Conservation (phyloP, 2,329 filamentous ascomycete species). For the Stemphylium beticola region DNA sequence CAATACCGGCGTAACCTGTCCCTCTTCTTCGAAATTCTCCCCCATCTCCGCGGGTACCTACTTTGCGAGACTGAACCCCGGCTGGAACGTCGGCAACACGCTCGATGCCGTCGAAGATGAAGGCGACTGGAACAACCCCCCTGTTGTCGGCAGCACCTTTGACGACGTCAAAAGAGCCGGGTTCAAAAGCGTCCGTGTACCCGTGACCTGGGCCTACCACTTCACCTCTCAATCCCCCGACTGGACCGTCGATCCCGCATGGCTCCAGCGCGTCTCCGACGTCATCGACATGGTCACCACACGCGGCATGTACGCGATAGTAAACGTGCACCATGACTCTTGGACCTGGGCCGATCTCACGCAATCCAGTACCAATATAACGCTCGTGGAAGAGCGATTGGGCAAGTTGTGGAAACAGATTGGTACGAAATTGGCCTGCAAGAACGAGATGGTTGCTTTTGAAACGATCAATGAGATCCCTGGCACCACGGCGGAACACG, state of each 20-base stretch:
- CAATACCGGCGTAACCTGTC: constrained; percentile 42
- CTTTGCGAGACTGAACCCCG: constrained; percentile 58
- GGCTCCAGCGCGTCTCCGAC: constrained; percentile 64
- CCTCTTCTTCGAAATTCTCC: constrained; percentile 50
- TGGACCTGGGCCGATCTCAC: constrained; percentile 65
- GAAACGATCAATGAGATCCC: constrained; percentile 67
- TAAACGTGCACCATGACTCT: constrained; percentile 67
- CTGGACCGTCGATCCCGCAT: constrained; percentile 61
- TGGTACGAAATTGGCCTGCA: constrained; percentile 60
- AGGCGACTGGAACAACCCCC: constrained; percentile 65
- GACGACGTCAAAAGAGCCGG: constrained; percentile 60
- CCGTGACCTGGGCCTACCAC: constrained; percentile 66
- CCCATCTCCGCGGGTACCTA: constrained; percentile 56
- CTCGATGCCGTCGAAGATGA: constrained; percentile 64
- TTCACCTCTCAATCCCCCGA: constrained; percentile 58
- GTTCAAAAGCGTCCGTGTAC: constrained; percentile 65
- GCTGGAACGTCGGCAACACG: constrained; percentile 68
- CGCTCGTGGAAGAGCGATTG: constrained; percentile 63
- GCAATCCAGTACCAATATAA: constrained; percentile 54
- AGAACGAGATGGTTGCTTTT: constrained; percentile 61
- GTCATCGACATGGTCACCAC: constrained; percentile 63
- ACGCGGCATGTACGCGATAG: constrained; percentile 59
- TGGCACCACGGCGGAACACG: constrained; percentile 59
- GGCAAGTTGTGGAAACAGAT: constrained; percentile 65
- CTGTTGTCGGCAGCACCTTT: constrained; percentile 59